A percentile compares a stretch with the other conserved stretches of the same genome.
Evolutionary conservation across 2,329 filamentous ascomycete genomes (phyloP).

Genomic region (Cytospora mali): DNA sequence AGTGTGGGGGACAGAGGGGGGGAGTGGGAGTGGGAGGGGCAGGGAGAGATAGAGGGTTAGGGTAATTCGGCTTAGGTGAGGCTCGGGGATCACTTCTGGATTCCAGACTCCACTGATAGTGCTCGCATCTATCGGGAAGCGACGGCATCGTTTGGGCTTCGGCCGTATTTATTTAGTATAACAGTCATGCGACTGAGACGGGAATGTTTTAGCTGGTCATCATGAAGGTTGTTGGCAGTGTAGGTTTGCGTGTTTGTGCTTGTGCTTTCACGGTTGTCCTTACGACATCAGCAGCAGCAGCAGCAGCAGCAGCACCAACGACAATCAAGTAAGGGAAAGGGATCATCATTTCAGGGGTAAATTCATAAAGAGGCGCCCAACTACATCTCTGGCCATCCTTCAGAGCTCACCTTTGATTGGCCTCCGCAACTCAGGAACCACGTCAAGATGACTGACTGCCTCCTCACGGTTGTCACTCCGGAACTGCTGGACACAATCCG

Average conservation of each 20-base stretch:
- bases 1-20: not conserved
- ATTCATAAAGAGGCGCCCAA: not conserved
- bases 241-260: not conserved
- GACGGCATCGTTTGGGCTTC: constrained; percentile 7
- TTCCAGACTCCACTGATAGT: constrained; percentile 9
- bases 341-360: not conserved
- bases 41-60: not conserved
- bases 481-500: constrained; percentile 45
- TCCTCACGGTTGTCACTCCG: constrained; percentile 43
- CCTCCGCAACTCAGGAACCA: not conserved
- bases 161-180: not conserved
- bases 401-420: not conserved
- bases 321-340: not conserved
- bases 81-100: constrained; percentile 14
- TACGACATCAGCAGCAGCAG: no score
- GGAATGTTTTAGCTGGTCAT: not conserved
- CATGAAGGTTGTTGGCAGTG: not conserved
- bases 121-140: not conserved
- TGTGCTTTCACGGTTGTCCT: not conserved
- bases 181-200: not conserved
- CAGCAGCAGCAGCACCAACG: no score
- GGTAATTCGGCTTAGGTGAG: not conserved
- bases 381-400: not conserved
- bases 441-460: constrained; percentile 24
- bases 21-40: not conserved